Base-by-base conservation (phyloP, 805 yeast genomes). In the Zygosaccharomyces kombuchaensis region DNA sequence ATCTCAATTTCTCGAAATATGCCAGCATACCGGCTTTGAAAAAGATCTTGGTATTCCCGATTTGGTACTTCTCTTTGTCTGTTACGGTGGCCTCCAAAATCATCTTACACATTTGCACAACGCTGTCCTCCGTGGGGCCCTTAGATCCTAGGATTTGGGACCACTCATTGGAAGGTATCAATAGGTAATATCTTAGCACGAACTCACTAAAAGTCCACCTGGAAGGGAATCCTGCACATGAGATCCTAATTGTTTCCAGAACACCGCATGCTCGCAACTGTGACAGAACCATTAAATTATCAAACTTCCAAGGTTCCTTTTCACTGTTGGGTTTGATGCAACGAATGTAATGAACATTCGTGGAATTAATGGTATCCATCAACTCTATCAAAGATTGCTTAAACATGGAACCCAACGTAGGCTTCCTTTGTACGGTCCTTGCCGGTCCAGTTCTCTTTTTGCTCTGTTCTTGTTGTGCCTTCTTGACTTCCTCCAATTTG, bases 191-290 rank as follows among this genome's bases (percentile, higher is more conserved):
- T 58, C 96, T 79, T 51, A 82, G 79, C 21, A 89, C 95, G 72
- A 91, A 91, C 62, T 93, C 98, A 40, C 83, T 90, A 64, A 87
- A 93, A 1, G 96, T 79, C 89, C 96, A 88, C 61, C 97, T 77
- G 0, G 96, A 85, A 16, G 99, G 99, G 75, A 90, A 91, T 25
- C 99, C 99, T 38, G 96, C 97, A 69, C 97, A 90, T 2, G 97
- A 91, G 40, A 91, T 91, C 57, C 96, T 75, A 60, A 91, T 91
- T 1, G 99, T 93, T 66, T 93, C 99, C 54, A 91, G 74, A 37
- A 91, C 98, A 83, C 99, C 99, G 74, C 99, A 91, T 6, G 99
- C 99, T 62, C 99, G 80, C 52, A 91, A 75, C 67, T 91, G 99
- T 3, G 96, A 84, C 47, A 93, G 74, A n/a, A 91, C 99, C 96